These are phyloP conservation scores for Xylaria sp. DNA, from an alignment of 2,329 filamentous ascomycete species.

Conservation along the genomic window DNA sequence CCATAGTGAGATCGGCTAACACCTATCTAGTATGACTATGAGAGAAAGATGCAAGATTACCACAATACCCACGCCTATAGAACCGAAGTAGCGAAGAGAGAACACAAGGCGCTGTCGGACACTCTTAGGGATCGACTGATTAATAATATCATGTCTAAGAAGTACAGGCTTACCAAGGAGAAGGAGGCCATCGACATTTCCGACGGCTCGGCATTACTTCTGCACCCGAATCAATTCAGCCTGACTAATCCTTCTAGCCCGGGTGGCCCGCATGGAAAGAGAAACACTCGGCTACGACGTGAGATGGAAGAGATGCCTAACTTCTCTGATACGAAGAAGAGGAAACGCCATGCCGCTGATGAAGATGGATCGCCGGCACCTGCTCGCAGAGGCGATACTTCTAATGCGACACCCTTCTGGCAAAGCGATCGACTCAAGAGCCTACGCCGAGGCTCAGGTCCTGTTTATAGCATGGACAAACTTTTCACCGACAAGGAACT, in stretches of 20 bases:
- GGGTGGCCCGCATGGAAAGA: conserved; percentile 66
- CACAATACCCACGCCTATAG: conserved; percentile 66
- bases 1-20: conserved; percentile 29
- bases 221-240: conserved; percentile 72
- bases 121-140: conserved; percentile 71
- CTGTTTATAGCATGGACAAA: conserved; percentile 70
- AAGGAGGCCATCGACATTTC: conserved; percentile 72
- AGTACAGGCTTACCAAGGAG: conserved; percentile 66
- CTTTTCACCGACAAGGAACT: conserved; percentile 74
- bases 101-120: conserved; percentile 62
- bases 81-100: conserved; percentile 65
- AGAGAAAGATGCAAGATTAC: conserved; percentile 65
- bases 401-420: conserved; percentile 66
- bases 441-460: conserved; percentile 61
- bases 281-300: conserved; percentile 65
- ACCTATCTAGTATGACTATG: conserved; percentile 61
- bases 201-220: conserved; percentile 67
- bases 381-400: conserved; percentile 60
- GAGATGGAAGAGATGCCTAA: conserved; percentile 63
- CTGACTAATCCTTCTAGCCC: conserved; percentile 68
- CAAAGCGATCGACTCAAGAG: conserved; percentile 63
- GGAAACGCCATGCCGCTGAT: conserved; percentile 63
- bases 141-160: conserved; percentile 68
- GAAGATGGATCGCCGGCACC: conserved; percentile 69
- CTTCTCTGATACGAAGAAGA: conserved; percentile 64